These are phyloP conservation scores for Vararia minispora DNA, from an alignment of 768 basidiomycete species.

Conservation along the genomic window DNA sequence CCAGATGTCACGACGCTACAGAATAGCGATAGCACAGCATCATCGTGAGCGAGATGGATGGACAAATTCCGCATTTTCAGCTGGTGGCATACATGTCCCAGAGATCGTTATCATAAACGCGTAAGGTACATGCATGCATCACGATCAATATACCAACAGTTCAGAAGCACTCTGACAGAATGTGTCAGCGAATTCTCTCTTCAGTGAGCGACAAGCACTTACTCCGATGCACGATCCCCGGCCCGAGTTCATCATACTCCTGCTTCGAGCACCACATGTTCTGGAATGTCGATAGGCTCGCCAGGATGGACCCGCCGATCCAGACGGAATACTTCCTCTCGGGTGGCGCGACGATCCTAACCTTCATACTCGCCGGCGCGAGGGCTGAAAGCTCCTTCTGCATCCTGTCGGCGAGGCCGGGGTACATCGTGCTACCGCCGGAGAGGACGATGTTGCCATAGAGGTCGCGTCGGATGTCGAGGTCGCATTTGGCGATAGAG, in stretches of 20 bases:
- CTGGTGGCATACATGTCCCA: too few species aligned
- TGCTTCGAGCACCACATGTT: slow-evolving; percentile 92
- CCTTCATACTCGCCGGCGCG: slow-evolving; percentile 85
- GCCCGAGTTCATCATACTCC: slow-evolving; percentile 83
- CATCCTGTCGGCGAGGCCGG: slow-evolving; percentile 93
- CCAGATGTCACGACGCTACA: too few species aligned
- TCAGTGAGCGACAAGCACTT: slow-evolving; percentile 18
- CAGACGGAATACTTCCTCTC: slow-evolving; percentile 95
- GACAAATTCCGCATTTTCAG: too few species aligned
- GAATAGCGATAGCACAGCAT: too few species aligned
- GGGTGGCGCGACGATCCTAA: slow-evolving; percentile 89
- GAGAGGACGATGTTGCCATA: slow-evolving; percentile 81
- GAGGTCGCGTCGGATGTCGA: slow-evolving; percentile 74
- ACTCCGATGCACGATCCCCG: slow-evolving; percentile 74
- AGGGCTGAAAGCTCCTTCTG: slow-evolving; percentile 85
- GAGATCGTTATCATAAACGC: too few species aligned
- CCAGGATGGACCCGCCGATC: slow-evolving; percentile 82
- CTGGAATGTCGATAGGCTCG: slow-evolving; percentile 92
- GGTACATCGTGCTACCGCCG: slow-evolving; percentile 64
- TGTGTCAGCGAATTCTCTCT: too few species aligned
- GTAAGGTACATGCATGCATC: too few species aligned
- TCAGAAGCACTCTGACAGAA: slow-evolving; percentile 10
- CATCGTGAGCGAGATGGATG: too few species aligned
- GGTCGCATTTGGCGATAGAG: slow-evolving; percentile 58
- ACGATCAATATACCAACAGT: too few species aligned